Base-by-base conservation (phyloP, 2,329 filamentous ascomycete species). In the Fusarium hostae region DNA sequence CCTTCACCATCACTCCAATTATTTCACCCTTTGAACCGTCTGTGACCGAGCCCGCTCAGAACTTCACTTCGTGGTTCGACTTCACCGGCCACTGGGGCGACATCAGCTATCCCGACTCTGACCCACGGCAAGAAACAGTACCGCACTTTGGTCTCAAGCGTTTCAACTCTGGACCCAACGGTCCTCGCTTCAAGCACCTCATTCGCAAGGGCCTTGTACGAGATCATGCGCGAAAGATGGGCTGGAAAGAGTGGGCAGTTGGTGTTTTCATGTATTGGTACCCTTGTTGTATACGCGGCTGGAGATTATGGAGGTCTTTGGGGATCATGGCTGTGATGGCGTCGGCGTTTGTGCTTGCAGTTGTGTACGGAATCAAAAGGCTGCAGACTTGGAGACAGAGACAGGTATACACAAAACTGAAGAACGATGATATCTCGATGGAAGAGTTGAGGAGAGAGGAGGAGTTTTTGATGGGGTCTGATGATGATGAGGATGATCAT, bases 361-460 rank as follows among this genome's bases (percentile, higher is more conserved):
- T 71, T n/a, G 58, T 56, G 9, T 55, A 67, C 34, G 64, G 45
- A 9, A 16, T 77, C 3, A 47, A 44, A 30, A 63, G 51, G 20
- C 44, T 68, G 5, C 67, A 59, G 7, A 22, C 16, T 1, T 68
- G 51, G 62, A 72, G 47, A 18, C 67, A 55, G 20, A 61, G 28
- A 9, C 56, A 37, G 30, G 58, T 50, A 4, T 78, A 78, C 43
- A 75, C 28, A 5, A 76, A 58, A 34, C 18, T 78, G 18, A 68
- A 52, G 16, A 63, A 15, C 3, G 75, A 77, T 6, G 76, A 78
- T 45, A 77, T 78, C 40, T 58, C 41, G 18, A 54, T 78, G 64
- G 71, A 78, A 6, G 86, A 87, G 24, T 89, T 71, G 0, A 32
- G 56, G 20, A 51, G 63, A 28, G 72, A 77, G 7, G 75, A 76